Evolutionary conservation across 139 green algal species (phyloP).

Genomic region (Mesotaenium endlicherianum): DNA sequence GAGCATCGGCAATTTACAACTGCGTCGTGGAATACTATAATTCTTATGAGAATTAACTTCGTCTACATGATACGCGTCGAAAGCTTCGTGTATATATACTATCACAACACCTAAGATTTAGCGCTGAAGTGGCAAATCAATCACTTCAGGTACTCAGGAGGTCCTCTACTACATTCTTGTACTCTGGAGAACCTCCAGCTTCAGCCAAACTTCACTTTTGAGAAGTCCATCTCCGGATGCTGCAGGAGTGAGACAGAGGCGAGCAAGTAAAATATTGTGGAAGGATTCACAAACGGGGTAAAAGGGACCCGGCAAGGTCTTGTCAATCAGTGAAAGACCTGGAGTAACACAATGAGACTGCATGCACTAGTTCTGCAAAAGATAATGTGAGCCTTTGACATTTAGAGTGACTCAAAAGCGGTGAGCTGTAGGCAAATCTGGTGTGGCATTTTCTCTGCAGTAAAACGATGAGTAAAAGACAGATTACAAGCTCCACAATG

Average conservation of each 20-base stretch:
- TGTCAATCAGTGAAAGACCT: not conserved
- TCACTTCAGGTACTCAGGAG: too few species aligned
- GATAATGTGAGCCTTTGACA: not conserved
- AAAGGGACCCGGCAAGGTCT: not conserved
- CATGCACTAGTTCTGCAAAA: not conserved
- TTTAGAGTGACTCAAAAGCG: not conserved
- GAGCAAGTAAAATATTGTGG: not conserved
- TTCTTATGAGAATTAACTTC: too few species aligned
- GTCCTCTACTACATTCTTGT: too few species aligned
- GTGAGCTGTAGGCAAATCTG: not conserved
- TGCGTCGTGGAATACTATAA: too few species aligned
- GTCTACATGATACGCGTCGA: too few species aligned
- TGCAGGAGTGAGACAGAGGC: constrained; percentile 11
- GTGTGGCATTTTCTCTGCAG: too few species aligned
- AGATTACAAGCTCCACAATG: not conserved
- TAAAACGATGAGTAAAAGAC: not conserved
- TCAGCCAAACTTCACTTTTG: constrained; percentile 23
- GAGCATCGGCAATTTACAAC: too few species aligned
- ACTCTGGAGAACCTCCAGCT: too few species aligned
- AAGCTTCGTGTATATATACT: too few species aligned
- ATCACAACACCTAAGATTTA: too few species aligned
- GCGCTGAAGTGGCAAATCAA: too few species aligned
- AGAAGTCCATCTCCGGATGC: constrained; percentile 43
- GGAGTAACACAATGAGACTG: not conserved
- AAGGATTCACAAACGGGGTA: not conserved